These are phyloP conservation scores for Zygosaccharomyces rouxii DNA, from an alignment of 805 yeast genomes.

Conservation along the genomic window DNA sequence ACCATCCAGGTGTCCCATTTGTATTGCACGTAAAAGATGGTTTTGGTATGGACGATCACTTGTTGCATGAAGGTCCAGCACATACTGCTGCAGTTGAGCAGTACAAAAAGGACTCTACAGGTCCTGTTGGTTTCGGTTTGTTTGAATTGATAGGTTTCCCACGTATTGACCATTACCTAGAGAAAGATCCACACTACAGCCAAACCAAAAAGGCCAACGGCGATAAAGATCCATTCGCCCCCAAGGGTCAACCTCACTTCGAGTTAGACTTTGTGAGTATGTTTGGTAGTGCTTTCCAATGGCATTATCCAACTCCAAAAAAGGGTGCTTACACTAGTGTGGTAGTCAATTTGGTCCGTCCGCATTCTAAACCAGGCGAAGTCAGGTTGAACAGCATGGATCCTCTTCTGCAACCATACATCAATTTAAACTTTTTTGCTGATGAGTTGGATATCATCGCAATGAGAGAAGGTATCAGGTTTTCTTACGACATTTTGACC, in stretches of 20 bases:
- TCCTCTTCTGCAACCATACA: constrained; percentile 27
- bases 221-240: constrained; percentile 28
- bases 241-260: constrained; percentile 31
- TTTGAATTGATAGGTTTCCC: constrained; percentile 27
- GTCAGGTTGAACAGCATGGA: constrained; percentile 26
- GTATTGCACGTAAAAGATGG: constrained; percentile 26
- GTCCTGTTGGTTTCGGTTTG: constrained; percentile 25
- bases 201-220: constrained; percentile 27
- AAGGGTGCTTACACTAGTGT: constrained; percentile 23
- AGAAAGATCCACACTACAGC: constrained; percentile 18
- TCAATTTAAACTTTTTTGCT: constrained; percentile 28
- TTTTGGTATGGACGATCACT: constrained; percentile 21
- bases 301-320: constrained; percentile 30
- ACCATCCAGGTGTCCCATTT: constrained; percentile 33
- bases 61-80: constrained; percentile 20
- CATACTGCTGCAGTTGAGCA: constrained; percentile 16
- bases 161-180: constrained; percentile 25
- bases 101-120: constrained; percentile 15
- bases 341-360: constrained; percentile 31
- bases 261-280: constrained; percentile 27
- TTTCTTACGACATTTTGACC: constrained; percentile 29
- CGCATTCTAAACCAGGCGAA: constrained; percentile 28
- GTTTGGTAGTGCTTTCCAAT: constrained; percentile 30
- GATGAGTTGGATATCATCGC: constrained; percentile 34
- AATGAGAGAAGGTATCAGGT: constrained; percentile 32